Evolutionary conservation across 306 rosid genomes (phyloP), one percentile per base, ranked within the genome.

Genomic region (Leucaena leucocephala): DNA sequence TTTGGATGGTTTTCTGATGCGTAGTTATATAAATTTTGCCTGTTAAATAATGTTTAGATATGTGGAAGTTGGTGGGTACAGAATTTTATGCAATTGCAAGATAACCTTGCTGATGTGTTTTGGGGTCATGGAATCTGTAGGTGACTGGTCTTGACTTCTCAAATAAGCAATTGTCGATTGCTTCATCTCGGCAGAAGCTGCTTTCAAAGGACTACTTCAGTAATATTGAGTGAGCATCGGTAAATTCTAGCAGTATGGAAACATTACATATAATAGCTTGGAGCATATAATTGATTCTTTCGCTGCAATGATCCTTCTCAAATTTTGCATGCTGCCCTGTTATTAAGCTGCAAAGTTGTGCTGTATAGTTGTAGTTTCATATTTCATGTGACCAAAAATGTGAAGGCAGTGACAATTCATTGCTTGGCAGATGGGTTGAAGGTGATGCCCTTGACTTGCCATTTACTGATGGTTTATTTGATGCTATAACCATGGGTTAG

Each of bases 371-470:
- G 17, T 42, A 21, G 6, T 19, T 42, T 40, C 4, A 12, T 19
- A n/a, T 40, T 45, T 6, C 35, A 12, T 42, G 14, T 67, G 50
- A 19, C 52, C 72, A 27, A 38, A 27, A 50, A 8, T 59, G 57
- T 4, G 44, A 35, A 61, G 55, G 63, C 57, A 63, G 59, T 78
- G 61, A 66, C 65, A 7, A 8, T 77, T 83, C 80, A 71, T 68
- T 85, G 77, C 64, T 11, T 74, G 16, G 44, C 83, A 68, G 99
- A 88, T 91, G 99, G 99, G 80, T 96, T 63, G 92, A 96, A 89
- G 97, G 98, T 65, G 96, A 96, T 84, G 98, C 99, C 36, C 91
- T 93, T 79, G 84, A 90, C 75, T 89, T 96, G 87, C 98, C 97
- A 63, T 96, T 86, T 74, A 33, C 86, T 70, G 96, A 90, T 82